A percentile compares a stretch with the other conserved stretches of the same genome.
Conservation (phyloP, 441 rosid species). For the Dalechampia spathulata region DNA sequence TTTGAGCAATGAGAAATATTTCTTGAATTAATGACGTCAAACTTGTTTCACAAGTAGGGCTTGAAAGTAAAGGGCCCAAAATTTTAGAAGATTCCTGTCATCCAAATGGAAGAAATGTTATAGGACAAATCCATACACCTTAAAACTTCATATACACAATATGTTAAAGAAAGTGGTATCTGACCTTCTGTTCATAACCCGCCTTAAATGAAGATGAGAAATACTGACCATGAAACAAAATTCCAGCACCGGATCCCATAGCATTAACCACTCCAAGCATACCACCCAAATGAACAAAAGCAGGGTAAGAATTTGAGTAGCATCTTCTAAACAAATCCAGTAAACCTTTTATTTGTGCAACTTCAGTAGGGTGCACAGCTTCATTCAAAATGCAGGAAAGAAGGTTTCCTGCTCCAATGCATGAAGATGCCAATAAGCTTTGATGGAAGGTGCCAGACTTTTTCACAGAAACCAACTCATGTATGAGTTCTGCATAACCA, state of each 20-base stretch:
- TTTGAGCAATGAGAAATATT: constrained; percentile 77
- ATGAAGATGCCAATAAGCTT: constrained; percentile 76
- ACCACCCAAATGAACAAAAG: constrained; percentile 64
- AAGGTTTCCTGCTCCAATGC: constrained; percentile 75
- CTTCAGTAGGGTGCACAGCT: constrained; percentile 63
- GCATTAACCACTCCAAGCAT: constrained; percentile 88
- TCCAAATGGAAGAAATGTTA: constrained; percentile 23
- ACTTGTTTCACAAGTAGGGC: constrained; percentile 41
- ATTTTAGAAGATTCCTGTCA: constrained; percentile 56
- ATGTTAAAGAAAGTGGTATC: not conserved
- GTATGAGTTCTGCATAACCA: constrained; percentile 56
- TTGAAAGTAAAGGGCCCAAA: constrained; percentile 57
- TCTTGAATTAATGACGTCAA: constrained; percentile 70
- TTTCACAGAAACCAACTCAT: constrained; percentile 57
- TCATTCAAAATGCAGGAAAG: constrained; percentile 64
- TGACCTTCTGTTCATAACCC: constrained; percentile 43
- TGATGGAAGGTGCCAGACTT: constrained; percentile 53
- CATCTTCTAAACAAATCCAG: constrained; percentile 67
- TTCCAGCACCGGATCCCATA: constrained; percentile 80
- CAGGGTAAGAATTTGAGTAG: constrained; percentile 58
- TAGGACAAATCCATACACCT: not conserved
- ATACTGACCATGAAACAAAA: constrained; percentile 42
- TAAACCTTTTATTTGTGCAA: constrained; percentile 40
- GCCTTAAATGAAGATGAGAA: constrained; percentile 28
- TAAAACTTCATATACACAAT: constrained; percentile 8